Conservation (phyloP, 495 filamentous ascomycete genomes). For the Talaromyces adpressus region DNA sequence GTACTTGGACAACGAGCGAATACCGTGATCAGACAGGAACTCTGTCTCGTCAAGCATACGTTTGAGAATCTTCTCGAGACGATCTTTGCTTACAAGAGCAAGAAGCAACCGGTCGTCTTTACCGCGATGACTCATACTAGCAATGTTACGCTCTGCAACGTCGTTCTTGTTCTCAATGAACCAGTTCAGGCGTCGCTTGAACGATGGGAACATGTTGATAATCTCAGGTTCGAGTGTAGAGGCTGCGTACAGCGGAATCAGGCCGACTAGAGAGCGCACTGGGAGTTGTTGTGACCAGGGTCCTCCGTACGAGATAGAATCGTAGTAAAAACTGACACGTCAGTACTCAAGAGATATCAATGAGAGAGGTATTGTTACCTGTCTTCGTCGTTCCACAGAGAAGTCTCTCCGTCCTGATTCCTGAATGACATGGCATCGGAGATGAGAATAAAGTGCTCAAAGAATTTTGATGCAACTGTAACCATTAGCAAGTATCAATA, state of each 20-base stretch:
- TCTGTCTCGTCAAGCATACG: constrained; percentile 93
- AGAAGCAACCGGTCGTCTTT: constrained; percentile 82
- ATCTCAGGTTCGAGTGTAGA: constrained; percentile 88
- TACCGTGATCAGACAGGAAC: constrained; percentile 84
- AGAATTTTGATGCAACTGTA: constrained; percentile 86
- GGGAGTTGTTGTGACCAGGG: constrained; percentile 90
- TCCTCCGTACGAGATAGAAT: constrained; percentile 91
- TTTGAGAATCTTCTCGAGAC: constrained; percentile 75
- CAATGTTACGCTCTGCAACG: constrained; percentile 84
- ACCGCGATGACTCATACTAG: constrained; percentile 79
- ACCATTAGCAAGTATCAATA: constrained; percentile 10
- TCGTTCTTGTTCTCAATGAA: constrained; percentile 82
- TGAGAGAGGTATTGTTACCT: constrained; percentile 32
- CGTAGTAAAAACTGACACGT: constrained; percentile 73
- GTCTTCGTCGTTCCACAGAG: constrained; percentile 91
- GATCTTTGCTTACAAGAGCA: constrained; percentile 82
- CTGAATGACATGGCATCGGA: constrained; percentile 96
- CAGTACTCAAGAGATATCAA: neutral
- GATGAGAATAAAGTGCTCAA: constrained; percentile 96
- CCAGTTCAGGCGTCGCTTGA: constrained; percentile 89
- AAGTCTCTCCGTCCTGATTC: constrained; percentile 68
- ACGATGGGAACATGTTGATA: constrained; percentile 85
- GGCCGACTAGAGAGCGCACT: constrained; percentile 81
- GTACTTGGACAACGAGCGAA: constrained; percentile 87
- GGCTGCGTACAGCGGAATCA: constrained; percentile 90